Percentiles rank a stretch among this genome's conserved stretches.
phyloP scores from a whole-genome alignment of 331 rosid genomes.

The Telfairia occidentalis region DNA sequence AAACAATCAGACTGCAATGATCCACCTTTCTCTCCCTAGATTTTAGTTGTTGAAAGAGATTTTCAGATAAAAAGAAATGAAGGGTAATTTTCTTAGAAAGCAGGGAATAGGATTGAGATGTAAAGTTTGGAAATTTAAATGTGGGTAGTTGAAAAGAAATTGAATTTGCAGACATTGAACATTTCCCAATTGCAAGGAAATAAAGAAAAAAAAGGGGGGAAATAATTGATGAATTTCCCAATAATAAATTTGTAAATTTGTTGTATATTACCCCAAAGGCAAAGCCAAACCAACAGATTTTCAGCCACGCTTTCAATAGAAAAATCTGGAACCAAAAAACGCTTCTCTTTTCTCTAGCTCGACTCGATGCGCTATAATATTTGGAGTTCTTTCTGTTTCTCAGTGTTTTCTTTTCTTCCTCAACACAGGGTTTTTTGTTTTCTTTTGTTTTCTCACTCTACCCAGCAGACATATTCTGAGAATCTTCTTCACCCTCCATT shows the following conservation, averaged over 20 bases:
- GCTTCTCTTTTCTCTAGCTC: constrained; percentile 11
- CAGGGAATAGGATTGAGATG: not conserved
- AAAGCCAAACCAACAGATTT: constrained; percentile 24
- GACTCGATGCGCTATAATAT: not conserved
- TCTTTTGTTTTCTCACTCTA: constrained; percentile 3
- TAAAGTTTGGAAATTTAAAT: not conserved
- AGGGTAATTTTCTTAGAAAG: not conserved
- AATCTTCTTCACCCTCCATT: constrained; percentile 37
- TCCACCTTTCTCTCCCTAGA: not conserved
- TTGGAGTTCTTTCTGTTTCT: not conserved
- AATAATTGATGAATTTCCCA: too few species aligned
- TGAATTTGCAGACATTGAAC: constrained; percentile 3
- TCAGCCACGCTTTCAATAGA: constrained; percentile 57
- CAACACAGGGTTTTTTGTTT: not conserved
- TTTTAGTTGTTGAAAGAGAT: too few species aligned
- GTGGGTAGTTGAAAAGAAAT: constrained; percentile 1
- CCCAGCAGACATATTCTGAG: constrained; percentile 39
- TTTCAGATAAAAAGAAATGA: not conserved
- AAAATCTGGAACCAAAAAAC: constrained; percentile 31
- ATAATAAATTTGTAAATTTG: not conserved
- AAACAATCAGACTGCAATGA: not conserved
- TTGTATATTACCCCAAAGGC: not conserved
- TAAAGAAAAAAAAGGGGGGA: not conserved
- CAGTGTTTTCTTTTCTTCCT: not conserved
- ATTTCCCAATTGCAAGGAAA: not conserved